Evolutionary conservation across 2,329 filamentous ascomycete species (phyloP).

Genomic region (Orbilia javanica): DNA sequence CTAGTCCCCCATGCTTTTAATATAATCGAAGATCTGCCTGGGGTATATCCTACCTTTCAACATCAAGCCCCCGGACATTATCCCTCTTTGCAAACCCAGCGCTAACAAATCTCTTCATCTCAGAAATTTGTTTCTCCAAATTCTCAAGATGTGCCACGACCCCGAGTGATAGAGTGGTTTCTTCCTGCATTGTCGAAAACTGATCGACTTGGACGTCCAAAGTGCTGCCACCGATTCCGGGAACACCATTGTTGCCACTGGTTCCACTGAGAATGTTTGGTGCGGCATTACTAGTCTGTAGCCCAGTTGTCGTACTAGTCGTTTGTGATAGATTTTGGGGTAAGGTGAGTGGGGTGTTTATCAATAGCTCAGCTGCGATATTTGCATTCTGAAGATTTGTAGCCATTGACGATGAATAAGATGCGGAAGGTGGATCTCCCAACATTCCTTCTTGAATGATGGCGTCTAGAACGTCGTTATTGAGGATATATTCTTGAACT

Average conservation of each 20-base stretch:
- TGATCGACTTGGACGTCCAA: conserved; percentile 42
- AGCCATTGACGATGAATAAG: not conserved
- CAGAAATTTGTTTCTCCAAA: conserved; percentile 59
- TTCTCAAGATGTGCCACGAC: conserved; percentile 60
- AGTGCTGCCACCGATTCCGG: not conserved
- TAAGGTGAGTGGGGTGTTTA: conserved; percentile 27
- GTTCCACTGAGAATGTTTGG: not conserved
- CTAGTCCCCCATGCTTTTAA: not conserved
- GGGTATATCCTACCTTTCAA: conserved; percentile 33
- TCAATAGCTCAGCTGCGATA: conserved; percentile 2
- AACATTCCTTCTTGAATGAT: not conserved
- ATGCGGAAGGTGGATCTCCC: not conserved
- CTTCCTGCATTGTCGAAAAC: conserved; percentile 59
- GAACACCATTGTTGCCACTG: not conserved
- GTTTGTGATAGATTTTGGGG: conserved; percentile 5
- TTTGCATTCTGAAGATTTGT: not conserved
- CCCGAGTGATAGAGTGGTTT: conserved; percentile 61
- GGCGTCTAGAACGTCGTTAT: conserved; percentile 42
- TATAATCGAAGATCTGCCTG: not conserved
- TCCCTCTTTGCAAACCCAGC: conserved; percentile 58
- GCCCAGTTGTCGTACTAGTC: not conserved
- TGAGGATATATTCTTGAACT: conserved; percentile 50
- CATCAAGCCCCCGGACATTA: conserved; percentile 33
- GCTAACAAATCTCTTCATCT: conserved; percentile 60
- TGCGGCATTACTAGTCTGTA: not conserved